These are phyloP conservation scores for Sarocladiaceae sp. DNA, from an alignment of 2,329 filamentous ascomycete genomes.

Conservation along the genomic window DNA sequence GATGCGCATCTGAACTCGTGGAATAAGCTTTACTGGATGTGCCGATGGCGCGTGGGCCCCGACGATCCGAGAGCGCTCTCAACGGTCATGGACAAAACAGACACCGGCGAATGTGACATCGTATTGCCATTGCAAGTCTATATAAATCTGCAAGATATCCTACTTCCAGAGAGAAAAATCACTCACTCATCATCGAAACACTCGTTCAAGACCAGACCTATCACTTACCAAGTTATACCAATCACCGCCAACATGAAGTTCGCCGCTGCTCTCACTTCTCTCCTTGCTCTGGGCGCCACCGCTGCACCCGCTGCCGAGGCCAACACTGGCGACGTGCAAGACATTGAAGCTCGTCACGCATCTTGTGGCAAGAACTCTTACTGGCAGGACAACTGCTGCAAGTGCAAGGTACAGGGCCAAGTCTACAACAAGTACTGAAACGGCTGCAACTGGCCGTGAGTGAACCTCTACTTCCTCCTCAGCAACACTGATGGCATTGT, in stretches of 20 bases:
- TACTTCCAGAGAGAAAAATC: too few relatives aligned
- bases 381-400: constrained; percentile 1
- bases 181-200: too few relatives aligned
- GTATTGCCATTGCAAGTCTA: too few relatives aligned
- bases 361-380: not conserved
- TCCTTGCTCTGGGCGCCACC: not conserved
- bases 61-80: too few relatives aligned
- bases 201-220: too few relatives aligned
- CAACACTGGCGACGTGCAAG: not conserved
- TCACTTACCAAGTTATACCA: too few relatives aligned
- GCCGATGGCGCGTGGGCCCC: too few relatives aligned
- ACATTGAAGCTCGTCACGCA: not conserved
- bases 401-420: not conserved
- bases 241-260: not conserved
- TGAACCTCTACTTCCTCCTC: not conserved
- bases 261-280: not conserved
- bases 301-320: not conserved
- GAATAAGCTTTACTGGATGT: too few relatives aligned
- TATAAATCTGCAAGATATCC: too few relatives aligned
- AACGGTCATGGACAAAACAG: too few relatives aligned
- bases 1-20: too few relatives aligned
- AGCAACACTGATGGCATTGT: not conserved
- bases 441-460: not conserved
- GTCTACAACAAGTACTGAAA: not conserved
- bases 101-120: too few relatives aligned